A percentile compares a stretch with the other conserved stretches of the same genome.
Conservation (phyloP, 139 green algal species). For the Chlamydomonas applanata region DNA sequence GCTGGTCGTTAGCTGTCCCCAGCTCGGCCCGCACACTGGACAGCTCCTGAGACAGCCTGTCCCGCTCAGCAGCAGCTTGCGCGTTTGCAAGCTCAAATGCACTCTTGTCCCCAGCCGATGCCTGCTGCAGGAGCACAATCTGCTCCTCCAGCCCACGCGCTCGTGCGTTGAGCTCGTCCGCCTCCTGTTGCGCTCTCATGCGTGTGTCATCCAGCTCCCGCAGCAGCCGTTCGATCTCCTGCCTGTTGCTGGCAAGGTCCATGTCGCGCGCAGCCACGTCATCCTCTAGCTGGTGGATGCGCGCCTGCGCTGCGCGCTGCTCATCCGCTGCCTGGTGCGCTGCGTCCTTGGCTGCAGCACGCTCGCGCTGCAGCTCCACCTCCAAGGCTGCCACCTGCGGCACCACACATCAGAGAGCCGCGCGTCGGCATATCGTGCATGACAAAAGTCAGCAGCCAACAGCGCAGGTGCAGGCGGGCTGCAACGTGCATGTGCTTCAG, state of each 20-base stretch:
- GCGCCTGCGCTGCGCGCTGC: conserved; percentile 1
- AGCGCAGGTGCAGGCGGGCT: too few relatives aligned
- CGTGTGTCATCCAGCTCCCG: conserved; percentile 11
- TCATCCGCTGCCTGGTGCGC: conserved; percentile 18
- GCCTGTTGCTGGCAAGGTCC: not conserved
- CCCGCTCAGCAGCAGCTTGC: not conserved
- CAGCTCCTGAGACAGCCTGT: not conserved
- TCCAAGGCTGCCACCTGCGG: conserved; percentile 15
- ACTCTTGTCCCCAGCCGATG: conserved; percentile 22
- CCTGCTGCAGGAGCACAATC: conserved; percentile 1
- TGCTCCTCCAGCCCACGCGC: conserved; percentile 20
- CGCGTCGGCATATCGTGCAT: too few relatives aligned
- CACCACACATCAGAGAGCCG: too few relatives aligned
- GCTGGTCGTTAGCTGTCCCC: too few relatives aligned
- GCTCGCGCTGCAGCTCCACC: conserved; percentile 39
- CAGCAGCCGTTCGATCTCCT: conserved; percentile 7
- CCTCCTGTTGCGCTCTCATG: not conserved
- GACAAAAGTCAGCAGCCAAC: too few relatives aligned
- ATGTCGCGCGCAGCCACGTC: not conserved
- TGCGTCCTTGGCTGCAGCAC: conserved; percentile 23
- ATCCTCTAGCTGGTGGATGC: not conserved
- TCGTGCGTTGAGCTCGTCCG: conserved; percentile 4
- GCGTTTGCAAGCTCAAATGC: conserved; percentile 38
- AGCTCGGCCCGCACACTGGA: not conserved
- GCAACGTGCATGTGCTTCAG: too few relatives aligned